Percentiles rank a stretch among this genome's conserved stretches.
These are phyloP conservation scores for Coemansia sp. DNA, from an alignment of 192 early-diverging fungal species.

Conservation along the genomic window DNA sequence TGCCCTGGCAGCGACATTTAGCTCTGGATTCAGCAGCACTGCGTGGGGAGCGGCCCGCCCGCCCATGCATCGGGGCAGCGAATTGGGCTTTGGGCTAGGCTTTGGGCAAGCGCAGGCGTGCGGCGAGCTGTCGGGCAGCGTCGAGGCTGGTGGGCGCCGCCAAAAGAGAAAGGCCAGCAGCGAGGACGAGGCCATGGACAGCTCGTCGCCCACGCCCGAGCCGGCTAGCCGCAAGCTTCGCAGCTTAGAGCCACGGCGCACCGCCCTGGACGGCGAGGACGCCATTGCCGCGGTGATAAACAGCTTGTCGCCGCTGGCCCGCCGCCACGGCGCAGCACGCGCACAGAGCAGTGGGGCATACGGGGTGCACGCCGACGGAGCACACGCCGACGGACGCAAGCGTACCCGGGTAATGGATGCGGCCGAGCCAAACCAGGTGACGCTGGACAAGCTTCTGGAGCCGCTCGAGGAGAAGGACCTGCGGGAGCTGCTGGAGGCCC, in stretches of 20 bases:
- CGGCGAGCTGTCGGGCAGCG: constrained; percentile 3
- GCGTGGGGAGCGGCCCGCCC: constrained; percentile 37
- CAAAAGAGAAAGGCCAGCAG: constrained; percentile 45
- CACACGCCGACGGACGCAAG: constrained; percentile 20
- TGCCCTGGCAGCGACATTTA: constrained; percentile 37
- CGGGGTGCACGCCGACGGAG: not conserved
- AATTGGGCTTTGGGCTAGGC: constrained; percentile 33
- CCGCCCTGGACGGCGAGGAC: constrained; percentile 4
- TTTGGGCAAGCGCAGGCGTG: constrained; percentile 17
- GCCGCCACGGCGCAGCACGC: not conserved
- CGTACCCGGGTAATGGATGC: constrained; percentile 24
- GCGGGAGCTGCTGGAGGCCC: constrained; percentile 61
- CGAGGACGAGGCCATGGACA: constrained; percentile 46
- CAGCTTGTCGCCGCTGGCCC: constrained; percentile 3
- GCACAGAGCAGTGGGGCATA: not conserved
- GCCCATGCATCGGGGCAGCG: constrained; percentile 14
- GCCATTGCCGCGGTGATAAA: constrained; percentile 9
- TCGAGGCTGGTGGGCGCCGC: constrained; percentile 8
- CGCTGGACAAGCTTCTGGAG: constrained; percentile 50
- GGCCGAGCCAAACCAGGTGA: constrained; percentile 20
- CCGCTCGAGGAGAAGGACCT: constrained; percentile 70
- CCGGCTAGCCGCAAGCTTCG: constrained; percentile 21
- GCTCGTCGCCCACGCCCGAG: constrained; percentile 41
- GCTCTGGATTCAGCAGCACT: constrained; percentile 36
- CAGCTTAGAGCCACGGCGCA: constrained; percentile 10